Base-by-base conservation (phyloP, 140 eudicot genomes). In the Erigeron philadelphicus region DNA sequence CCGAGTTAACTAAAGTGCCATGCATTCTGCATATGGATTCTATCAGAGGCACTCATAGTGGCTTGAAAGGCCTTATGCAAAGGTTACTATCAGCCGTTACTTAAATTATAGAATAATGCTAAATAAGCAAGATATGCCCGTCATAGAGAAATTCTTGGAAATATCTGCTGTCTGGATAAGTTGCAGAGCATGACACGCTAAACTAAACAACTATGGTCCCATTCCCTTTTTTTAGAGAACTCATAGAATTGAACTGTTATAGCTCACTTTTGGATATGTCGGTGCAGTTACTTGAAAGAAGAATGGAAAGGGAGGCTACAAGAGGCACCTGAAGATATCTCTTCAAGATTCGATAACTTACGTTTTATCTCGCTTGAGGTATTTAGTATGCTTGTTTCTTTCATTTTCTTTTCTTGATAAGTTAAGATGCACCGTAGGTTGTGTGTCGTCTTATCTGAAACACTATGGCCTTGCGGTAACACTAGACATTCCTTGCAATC, bases 11-110 rank as follows among this genome's bases (percentile, higher is more conserved):
- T 9, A 89, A 78, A 82, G 87, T 85, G 58, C 96, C 98, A 21
- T 93, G 98, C 68, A 78, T 93, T 77, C 77, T 93, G 82, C 98
- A 93, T 80, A 93, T 93, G 98, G 98, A 93, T 83, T 84, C 98
- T 73, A 66, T 93, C 19, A 81, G 70, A 64, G 98, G 98, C 83
- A 93, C 56, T 75, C 98, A 93, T 76, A 60, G 78, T 25, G 96
- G 90, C 71, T 76, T 93, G 31, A 89, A 86, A 79, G 81, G 59
- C 64, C 94, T 89, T 72, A 66, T 93, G 52, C 96, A 87, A 78
- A 88, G 98, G 98, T 93, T 52, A 21, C 11, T 25, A 49, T 49
- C 19, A 12, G 57, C 55, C 21, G 17, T 62, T 41, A 40, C 62
- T 41, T 64, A 52, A 45, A 25, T 11, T 70, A 13, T 53, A 62